Evolutionary conservation across 208 protist species (phyloP).

Genomic region (Leptomonas seymouri): DNA sequence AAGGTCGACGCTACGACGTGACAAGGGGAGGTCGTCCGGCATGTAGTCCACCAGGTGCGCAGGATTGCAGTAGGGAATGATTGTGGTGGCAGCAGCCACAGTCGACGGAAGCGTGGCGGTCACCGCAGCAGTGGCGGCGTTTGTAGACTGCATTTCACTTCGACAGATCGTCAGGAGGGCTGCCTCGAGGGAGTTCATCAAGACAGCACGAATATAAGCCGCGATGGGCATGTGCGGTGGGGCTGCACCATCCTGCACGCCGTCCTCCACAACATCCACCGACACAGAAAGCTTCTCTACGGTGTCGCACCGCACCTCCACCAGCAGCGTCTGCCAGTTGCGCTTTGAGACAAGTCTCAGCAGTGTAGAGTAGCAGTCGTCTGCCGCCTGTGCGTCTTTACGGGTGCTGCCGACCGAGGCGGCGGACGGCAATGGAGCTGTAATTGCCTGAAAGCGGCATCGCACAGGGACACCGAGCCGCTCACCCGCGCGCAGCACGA

Average conservation of each 20-base stretch:
- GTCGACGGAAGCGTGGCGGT: not conserved
- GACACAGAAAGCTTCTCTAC: conserved; percentile 70
- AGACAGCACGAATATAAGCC: conserved; percentile 41
- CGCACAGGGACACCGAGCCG: conserved; percentile 63
- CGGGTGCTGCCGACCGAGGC: not conserved
- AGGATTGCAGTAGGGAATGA: conserved; percentile 53
- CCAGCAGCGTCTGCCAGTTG: conserved; percentile 55
- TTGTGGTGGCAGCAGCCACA: not conserved
- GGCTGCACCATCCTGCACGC: not conserved
- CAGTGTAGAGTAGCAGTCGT: conserved; percentile 46
- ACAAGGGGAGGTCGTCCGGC: conserved; percentile 61
- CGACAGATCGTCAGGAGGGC: not conserved
- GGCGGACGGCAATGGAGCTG: not conserved
- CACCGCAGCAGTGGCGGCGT: conserved; percentile 1
- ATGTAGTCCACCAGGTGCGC: conserved; percentile 45
- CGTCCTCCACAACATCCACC: conserved; percentile 46
- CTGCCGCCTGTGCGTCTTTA: not conserved
- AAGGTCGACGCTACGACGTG: conserved; percentile 39
- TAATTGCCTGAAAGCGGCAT: conserved; percentile 43
- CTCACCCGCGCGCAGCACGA: conserved; percentile 58
- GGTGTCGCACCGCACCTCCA: conserved; percentile 66
- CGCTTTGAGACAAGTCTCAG: conserved; percentile 65
- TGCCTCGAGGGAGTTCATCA: conserved; percentile 41
- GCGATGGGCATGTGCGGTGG: conserved; percentile 10
- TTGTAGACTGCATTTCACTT: not conserved